Base-by-base conservation (phyloP, 2,329 filamentous ascomycete species). In the Calonectria leucothoes region DNA sequence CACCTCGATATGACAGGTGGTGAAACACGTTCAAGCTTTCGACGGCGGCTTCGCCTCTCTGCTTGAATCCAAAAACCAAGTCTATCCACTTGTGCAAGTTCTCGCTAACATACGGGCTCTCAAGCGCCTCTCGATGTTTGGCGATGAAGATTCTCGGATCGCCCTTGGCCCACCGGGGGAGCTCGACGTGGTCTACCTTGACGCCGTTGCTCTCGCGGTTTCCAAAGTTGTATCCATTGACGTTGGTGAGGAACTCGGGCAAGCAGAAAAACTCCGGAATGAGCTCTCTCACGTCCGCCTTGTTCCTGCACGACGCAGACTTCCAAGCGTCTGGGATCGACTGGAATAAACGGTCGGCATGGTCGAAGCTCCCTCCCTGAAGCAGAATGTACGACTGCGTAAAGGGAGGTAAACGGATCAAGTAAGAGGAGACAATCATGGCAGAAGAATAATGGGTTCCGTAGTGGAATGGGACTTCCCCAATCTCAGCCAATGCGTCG, bases 391-490 rank as follows among this genome's bases (percentile, higher is more conserved):
- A 98, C 0, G 97, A 98, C 79, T 98, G 95, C 29, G 98, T 96
- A 82, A 98, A 99, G 0, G 97, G 97, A 65, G 98, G 96, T 20
- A 99, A 89, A 23, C 97, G 93, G 80, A 99, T 98, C 49, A 99
- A 89, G 81, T 98, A 99, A 0, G 96, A 98, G 15, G 95, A 95
- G 8, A 99, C 97, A 72, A 98, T 98, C 97, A 98, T 99, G 10
- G 97, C 97, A 2, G 97, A 98, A 1, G 97, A 98, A 83, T 99
- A 99, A 83, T 99, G 97, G 0, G 97, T 99, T 23, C 97, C 97
- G 78, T 98, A 99, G 82, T 99, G 97, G 82, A 98, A 99, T 0
- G 97, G 94, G 0, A 94, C 93, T 57, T 98, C 96, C 10, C 93
- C 95, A 88, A 99, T 98, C 82, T 98, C 97, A 0, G 93, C 93